A percentile compares a stretch with the other conserved stretches of the same genome.
phyloP scores from a whole-genome alignment of 2,329 filamentous ascomycete species.

The Aspergillus tamarii region DNA sequence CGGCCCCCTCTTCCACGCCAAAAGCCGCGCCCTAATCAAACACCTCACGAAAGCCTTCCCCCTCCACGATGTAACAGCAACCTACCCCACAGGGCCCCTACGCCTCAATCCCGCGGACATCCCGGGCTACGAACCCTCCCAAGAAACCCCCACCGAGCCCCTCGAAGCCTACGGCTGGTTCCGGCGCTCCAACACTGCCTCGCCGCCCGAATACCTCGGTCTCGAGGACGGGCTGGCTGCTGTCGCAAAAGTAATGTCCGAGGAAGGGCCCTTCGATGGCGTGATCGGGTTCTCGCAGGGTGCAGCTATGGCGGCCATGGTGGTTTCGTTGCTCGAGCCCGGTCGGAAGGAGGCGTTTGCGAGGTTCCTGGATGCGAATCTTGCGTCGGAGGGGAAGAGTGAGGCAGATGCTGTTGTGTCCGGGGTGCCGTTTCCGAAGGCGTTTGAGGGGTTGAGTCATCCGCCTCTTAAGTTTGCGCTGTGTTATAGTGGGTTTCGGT shows the following conservation, averaged over 20 bases:
- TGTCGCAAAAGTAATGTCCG: constrained; percentile 64
- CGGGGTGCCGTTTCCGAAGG: constrained; percentile 57
- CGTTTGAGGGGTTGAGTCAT: constrained; percentile 52
- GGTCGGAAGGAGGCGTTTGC: constrained; percentile 53
- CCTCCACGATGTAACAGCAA: constrained; percentile 59
- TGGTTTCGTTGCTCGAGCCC: constrained; percentile 72
- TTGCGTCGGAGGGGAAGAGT: constrained; percentile 20
- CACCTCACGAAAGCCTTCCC: constrained; percentile 74
- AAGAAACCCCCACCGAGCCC: constrained; percentile 42
- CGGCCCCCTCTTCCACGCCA: constrained; percentile 79
- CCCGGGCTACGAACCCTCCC: constrained; percentile 64
- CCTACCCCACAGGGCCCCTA: constrained; percentile 72
- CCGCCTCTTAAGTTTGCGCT: constrained; percentile 70
- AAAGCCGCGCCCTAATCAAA: constrained; percentile 86
- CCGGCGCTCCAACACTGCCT: constrained; percentile 64
- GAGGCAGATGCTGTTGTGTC: constrained; percentile 25
- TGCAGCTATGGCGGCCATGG: constrained; percentile 70
- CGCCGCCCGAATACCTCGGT: constrained; percentile 66
- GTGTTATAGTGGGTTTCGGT: constrained; percentile 76
- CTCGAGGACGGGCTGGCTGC: constrained; percentile 69
- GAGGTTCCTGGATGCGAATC: constrained; percentile 31
- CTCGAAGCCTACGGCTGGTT: constrained; percentile 85
- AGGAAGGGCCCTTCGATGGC: constrained; percentile 72
- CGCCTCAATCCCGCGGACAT: constrained; percentile 67
- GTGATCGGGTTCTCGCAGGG: constrained; percentile 85